Evolutionary conservation across 345 rosid genomes (phyloP), one percentile per base, ranked within the genome.

Genomic region (Arabis hirsuta): DNA sequence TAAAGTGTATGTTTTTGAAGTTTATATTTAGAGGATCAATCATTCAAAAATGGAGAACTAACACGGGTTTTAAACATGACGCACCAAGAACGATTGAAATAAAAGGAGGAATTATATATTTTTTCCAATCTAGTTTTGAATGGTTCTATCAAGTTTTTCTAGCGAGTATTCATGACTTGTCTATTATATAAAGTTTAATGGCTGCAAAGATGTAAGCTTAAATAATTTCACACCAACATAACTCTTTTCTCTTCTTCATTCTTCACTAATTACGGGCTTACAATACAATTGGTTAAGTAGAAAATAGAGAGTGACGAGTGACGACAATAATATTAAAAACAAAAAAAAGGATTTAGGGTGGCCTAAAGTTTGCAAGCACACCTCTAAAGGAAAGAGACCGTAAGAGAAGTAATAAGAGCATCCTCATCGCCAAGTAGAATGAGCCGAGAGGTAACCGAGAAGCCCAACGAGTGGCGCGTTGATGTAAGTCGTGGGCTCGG

Each of bases 401-500:
- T 6, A 67, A 16, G 8, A 12, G 32, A 58, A 24, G 14, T 67
- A 67, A 59, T 14, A 50, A 44, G 60, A 36, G 26, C 50, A 16
- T 61, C 73, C n/a, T 74, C 51, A 74, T 45, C 56, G 31, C 78
- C 74, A 75, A 61, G 69, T 43, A 63, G 81, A 73, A 76, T 88
- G 97, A 71, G 88, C 82, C 20, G 96, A 83, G 72, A 96, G 86
- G 83, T 74, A 90, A 11, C 86, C 94, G 7, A 96, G 84, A 22
- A 88, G 91, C 43, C 99, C 99, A 42, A 92, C 86, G 26, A 96
- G 90, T 1, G 99, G 99, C 2, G 99, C 98, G 7, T 96, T 96
- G 72, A 92, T 95, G 73, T 90, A 95, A 0, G 99, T 95, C 2
- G 99, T 90, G 70, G 99, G 99, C 88, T 96, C 99, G 0, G 99